phyloP scores from a whole-genome alignment of 306 rosid genomes.

The Carpinus fangiana region DNA sequence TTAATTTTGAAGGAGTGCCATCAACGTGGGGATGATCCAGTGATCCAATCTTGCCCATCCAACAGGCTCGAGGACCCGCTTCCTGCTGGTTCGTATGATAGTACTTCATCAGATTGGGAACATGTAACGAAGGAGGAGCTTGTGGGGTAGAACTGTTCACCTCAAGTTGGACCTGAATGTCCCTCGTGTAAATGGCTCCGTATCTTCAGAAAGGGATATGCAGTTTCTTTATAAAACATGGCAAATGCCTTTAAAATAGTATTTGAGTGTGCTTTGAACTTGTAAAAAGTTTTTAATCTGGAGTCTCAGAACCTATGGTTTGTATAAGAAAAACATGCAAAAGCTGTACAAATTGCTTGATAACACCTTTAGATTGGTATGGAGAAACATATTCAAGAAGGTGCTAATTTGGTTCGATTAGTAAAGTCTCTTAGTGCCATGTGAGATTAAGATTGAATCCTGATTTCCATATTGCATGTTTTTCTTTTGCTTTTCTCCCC shows the following conservation, averaged over 20 bases:
- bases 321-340: background rate
- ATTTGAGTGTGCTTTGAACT: background rate
- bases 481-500: no score
- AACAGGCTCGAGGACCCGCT: slow-evolving; percentile 28
- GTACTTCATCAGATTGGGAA: slow-evolving; percentile 77
- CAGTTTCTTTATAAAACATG: background rate
- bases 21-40: slow-evolving; percentile 31
- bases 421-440: no score
- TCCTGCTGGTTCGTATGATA: slow-evolving; percentile 44
- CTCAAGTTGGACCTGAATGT: slow-evolving; percentile 12
- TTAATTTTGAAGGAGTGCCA: slow-evolving; percentile 33
- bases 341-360: no score
- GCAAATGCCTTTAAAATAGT: background rate
- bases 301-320: background rate
- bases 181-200: slow-evolving; percentile 10
- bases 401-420: no score
- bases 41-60: slow-evolving; percentile 32
- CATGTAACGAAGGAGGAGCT: slow-evolving; percentile 65
- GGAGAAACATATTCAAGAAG: no score
- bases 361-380: no score
- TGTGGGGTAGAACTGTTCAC: slow-evolving; percentile 30
- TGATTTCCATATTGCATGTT: no score
- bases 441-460: no score
- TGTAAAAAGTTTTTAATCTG: slow-evolving; percentile 17
- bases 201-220: background rate